Evolutionary conservation across 345 rosid genomes (phyloP), one percentile per base, ranked within the genome.

Genomic region (Punica granatum): DNA sequence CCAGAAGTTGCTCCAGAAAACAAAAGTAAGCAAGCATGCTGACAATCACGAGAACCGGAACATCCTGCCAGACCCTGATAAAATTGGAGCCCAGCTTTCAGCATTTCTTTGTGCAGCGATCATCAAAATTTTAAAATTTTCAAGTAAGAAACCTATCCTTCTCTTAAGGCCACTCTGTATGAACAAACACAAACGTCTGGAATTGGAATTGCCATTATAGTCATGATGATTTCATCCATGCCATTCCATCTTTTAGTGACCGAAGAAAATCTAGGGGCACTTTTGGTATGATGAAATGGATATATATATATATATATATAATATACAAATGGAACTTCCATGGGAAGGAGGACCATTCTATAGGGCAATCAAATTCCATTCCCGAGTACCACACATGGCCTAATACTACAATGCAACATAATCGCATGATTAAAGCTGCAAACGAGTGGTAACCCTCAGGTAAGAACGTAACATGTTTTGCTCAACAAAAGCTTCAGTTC

Each of bases 11-110:
- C 89, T 93, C 98, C 0, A 93, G 97, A 76, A 82, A 93, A 84
- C 96, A 87, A 67, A 93, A 93, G 88, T 89, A 93, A 68, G 95
- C 97, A 62, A 90, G 96, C 98, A 93, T 93, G 86, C 98, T 93
- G 69, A 88, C 91, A 41, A 93, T 86, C 63, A 90, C 88, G 30
- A 93, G 94, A 74, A 87, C 64, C 0, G 97, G 98, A 77, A 91
- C 89, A 76, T 94, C 97, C 81, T 94, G 99, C 99, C 93, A 91
- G 54, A 94, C 73, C 88, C 99, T 91, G 90, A 69, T 9, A 72
- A 72, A 41, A 35, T 67, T 60, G 18, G 30, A 31, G 7, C 31
- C 39, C 32, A 56, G 11, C 18, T 63, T 39, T 63, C 31, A n/a
- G 7, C 43, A 63, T 63, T 8, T 36, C 32, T 26, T 15, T 63